Conservation (phyloP, 2,329 filamentous ascomycete genomes). For the Balansia obtecta region DNA sequence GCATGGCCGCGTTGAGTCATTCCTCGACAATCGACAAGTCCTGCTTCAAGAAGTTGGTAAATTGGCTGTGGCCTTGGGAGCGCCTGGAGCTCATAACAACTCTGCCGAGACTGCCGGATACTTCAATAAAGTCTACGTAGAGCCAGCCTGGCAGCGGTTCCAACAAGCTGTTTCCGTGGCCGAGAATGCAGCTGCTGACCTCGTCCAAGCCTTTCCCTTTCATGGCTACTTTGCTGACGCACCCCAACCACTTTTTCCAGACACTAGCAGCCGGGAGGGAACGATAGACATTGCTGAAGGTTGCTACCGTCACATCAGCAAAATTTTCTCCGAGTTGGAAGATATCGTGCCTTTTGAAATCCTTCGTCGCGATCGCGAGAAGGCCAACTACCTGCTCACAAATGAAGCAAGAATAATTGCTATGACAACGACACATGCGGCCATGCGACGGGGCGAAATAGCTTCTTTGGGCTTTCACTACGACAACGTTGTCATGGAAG, state of each 20-base stretch:
- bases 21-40: slow-evolving; percentile 72
- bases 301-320: slow-evolving; percentile 78
- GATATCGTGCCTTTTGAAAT: slow-evolving; percentile 95
- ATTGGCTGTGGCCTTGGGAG: slow-evolving; percentile 71
- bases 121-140: slow-evolving; percentile 85
- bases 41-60: slow-evolving; percentile 77
- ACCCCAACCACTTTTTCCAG: slow-evolving; percentile 72
- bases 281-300: slow-evolving; percentile 66
- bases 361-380: slow-evolving; percentile 74
- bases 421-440: slow-evolving; percentile 97
- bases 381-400: slow-evolving; percentile 87
- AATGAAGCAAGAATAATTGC: slow-evolving; percentile 96
- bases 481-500: slow-evolving; percentile 96
- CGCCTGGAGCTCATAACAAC: slow-evolving; percentile 86
- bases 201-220: slow-evolving; percentile 74
- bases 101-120: slow-evolving; percentile 96
- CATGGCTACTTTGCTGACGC: slow-evolving; percentile 76
- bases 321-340: slow-evolving; percentile 83
- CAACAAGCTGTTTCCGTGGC: slow-evolving; percentile 43
- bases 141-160: slow-evolving; percentile 81
- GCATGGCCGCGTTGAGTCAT: slow-evolving; percentile 86
- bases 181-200: slow-evolving; percentile 43
- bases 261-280: slow-evolving; percentile 50
- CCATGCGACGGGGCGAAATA: slow-evolving; percentile 86
- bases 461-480: slow-evolving; percentile 89